Percentiles rank a stretch among this genome's conserved stretches.
These are phyloP conservation scores for Parafenestella ontariensis DNA, from an alignment of 2,329 filamentous ascomycete species.

Conservation along the genomic window DNA sequence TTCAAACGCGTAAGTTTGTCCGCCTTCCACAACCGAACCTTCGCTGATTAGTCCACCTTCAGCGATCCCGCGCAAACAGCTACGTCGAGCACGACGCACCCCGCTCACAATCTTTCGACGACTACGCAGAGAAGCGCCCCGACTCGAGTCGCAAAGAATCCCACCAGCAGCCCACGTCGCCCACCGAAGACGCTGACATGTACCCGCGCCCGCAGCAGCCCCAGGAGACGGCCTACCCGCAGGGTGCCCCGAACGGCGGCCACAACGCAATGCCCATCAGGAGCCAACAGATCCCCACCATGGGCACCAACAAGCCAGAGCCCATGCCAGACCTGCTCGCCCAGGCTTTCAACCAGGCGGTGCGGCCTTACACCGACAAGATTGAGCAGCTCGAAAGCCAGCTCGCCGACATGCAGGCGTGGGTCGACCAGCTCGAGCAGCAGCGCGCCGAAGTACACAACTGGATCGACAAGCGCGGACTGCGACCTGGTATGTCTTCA, in stretches of 20 bases:
- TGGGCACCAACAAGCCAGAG: constrained; percentile 42
- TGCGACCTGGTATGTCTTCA: constrained; percentile 56
- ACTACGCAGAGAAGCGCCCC: constrained; percentile 50
- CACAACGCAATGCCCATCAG: constrained; percentile 32
- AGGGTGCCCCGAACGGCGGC: constrained; percentile 23
- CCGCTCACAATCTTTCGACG: constrained; percentile 50
- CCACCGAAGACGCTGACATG: constrained; percentile 49
- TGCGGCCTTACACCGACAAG: constrained; percentile 60
- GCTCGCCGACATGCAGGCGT: constrained; percentile 58
- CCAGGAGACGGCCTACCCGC: constrained; percentile 44
- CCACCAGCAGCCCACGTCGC: constrained; percentile 37
- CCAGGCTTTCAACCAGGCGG: constrained; percentile 61
- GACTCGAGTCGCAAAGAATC: constrained; percentile 49
- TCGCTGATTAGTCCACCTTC: too few species aligned
- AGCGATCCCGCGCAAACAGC: constrained; percentile 53
- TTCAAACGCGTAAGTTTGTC: constrained; percentile 51
- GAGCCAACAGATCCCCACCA: constrained; percentile 32
- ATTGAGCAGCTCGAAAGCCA: constrained; percentile 60
- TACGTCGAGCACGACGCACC: constrained; percentile 58
- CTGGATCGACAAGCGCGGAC: constrained; percentile 63
- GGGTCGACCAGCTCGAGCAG: constrained; percentile 59
- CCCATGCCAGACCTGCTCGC: constrained; percentile 59
- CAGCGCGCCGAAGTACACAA: constrained; percentile 60
- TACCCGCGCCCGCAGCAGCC: constrained; percentile 54
- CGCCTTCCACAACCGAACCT: too few species aligned